Base-by-base conservation (phyloP, 495 filamentous ascomycete species). In the Neurospora sp. region DNA sequence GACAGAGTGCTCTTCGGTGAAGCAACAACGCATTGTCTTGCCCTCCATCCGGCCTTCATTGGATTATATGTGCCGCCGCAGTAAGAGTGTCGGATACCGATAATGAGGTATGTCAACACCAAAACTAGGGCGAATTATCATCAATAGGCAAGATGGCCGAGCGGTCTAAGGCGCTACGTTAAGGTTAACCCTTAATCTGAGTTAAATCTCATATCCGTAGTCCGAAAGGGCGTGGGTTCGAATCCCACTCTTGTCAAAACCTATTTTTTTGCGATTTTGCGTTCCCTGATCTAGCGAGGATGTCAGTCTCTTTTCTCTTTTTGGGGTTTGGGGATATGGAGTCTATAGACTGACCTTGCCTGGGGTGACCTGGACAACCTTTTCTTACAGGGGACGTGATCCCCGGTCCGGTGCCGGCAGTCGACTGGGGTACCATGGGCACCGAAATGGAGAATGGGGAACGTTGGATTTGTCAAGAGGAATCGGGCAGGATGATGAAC, bases 111-210 rank as follows among this genome's bases (percentile, higher is more conserved):
- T 61, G 20, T 16, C 2, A 61, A 16, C 1, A 27, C 22, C 6
- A 7, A 5, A 31, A 27, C 2, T 7, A 27, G 27, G 2, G 27
- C 14, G 6, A 11, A 4, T 31, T 35, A 1, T 4, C 6, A 35
- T 61, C 6, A 4, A 16, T 9, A 72, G 75, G 75, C 74, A 73
- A 77, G 74, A 77, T 75, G 74, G 74, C 74, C 76, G 74, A 77
- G 74, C 76, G 74, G 74, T 75, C 76, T 75, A 75, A 75, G 74
- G 74, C 76, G 74, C 74, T 74, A 75, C 73, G 76, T 77, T 77
- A 77, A 77, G 76, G 76, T 73, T 48, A 53, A 75, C 73, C 74
- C 72, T 72, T 75, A 72, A 77, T 75, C 31, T 69, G 53, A 61
- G 53, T 61, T 61, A n/a, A 44, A 9, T n/a, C 18, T 44, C 42